These are phyloP conservation scores for Ustilago sp. DNA, from an alignment of 1,284 basidiomycete species.

Conservation along the genomic window DNA sequence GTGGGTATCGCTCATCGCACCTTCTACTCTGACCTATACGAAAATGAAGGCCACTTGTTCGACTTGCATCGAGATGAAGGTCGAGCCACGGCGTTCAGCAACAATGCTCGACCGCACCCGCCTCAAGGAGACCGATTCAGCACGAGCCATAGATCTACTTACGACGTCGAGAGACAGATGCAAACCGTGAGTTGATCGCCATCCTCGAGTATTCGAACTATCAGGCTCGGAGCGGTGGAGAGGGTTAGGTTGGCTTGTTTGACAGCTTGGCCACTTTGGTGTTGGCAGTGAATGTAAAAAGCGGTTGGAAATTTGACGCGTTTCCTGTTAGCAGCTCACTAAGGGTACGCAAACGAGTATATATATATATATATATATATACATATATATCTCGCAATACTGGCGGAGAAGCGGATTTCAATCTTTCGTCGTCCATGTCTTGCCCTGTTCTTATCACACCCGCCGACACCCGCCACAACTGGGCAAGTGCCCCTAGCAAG, in stretches of 20 bases:
- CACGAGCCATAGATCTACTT: constrained; percentile 28
- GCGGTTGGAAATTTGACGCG: background rate
- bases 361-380: background rate
- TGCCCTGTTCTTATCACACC: no score
- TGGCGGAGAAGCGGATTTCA: background rate
- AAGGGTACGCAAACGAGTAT: background rate
- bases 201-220: background rate
- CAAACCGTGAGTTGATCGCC: constrained; percentile 31
- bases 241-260: background rate
- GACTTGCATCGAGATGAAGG: constrained; percentile 32
- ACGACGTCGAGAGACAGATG: constrained; percentile 39
- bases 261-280: background rate
- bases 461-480: no score
- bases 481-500: constrained; percentile 4
- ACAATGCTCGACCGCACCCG: constrained; percentile 7
- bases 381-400: background rate
- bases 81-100: constrained; percentile 18
- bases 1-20: constrained; percentile 16
- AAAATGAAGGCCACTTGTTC: constrained; percentile 45
- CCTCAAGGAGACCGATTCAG: constrained; percentile 30
- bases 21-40: constrained; percentile 45
- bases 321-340: background rate
- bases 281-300: background rate
- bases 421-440: background rate
- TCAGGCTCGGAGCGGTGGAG: background rate